These are phyloP conservation scores for Trichoderma reesei DNA, from an alignment of 495 filamentous ascomycete species.

Conservation along the genomic window DNA sequence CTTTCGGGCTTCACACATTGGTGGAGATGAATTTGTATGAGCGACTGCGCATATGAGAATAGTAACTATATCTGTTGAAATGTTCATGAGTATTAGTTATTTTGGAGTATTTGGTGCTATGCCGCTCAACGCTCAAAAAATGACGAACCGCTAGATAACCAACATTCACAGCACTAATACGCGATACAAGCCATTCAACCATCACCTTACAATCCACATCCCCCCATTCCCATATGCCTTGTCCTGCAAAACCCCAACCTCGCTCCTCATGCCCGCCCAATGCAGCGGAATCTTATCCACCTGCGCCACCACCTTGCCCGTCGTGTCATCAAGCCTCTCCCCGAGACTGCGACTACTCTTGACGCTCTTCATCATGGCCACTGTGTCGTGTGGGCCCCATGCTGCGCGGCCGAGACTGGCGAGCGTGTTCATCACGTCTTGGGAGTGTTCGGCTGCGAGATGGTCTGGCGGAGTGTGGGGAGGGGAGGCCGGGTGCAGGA, in stretches of 20 bases:
- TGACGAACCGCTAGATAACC: too few species aligned
- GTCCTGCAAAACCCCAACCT: conserved; percentile 40
- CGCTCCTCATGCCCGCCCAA: conserved; percentile 43
- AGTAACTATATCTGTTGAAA: not conserved
- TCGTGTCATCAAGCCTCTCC: conserved; percentile 31
- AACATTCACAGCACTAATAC: too few species aligned
- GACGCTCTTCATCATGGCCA: conserved; percentile 19
- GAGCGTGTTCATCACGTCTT: conserved; percentile 38
- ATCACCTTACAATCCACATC: conserved; percentile 32
- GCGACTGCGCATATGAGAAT: too few species aligned
- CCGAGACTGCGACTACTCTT: conserved; percentile 21
- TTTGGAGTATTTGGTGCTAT: not conserved
- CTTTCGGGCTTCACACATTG: not conserved
- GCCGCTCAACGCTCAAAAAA: not conserved
- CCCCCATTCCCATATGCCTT: conserved; percentile 30
- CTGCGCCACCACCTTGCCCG: conserved; percentile 36
- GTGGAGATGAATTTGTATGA: too few species aligned
- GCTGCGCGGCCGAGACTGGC: conserved; percentile 43
- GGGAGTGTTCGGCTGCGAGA: conserved; percentile 26
- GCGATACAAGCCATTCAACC: too few species aligned
- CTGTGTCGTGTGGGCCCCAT: conserved; percentile 38
- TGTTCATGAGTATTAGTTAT: not conserved
- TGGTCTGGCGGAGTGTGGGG: conserved; percentile 28
- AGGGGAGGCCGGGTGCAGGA: conserved; percentile 31
- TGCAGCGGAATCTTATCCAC: conserved; percentile 47